A percentile compares a stretch with the other conserved stretches of the same genome.
Evolutionary conservation across 345 rosid genomes (phyloP).

Genomic region (Salix viminalis): DNA sequence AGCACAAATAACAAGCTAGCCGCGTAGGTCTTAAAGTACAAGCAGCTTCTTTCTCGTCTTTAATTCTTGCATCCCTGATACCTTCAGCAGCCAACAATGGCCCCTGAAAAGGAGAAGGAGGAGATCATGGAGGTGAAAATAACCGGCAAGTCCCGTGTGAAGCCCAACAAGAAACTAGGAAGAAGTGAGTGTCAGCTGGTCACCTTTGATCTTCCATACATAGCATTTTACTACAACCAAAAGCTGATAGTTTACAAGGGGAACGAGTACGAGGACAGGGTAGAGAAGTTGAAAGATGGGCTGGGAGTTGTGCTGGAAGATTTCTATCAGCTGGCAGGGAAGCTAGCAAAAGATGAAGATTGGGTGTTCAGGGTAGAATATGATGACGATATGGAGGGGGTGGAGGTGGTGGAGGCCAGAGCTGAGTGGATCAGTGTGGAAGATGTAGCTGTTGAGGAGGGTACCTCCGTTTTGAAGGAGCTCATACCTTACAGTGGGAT

Average conservation of each 20-base stretch:
- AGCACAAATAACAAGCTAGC: neutral
- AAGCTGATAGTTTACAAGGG: constrained; percentile 71
- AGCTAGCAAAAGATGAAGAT: constrained; percentile 71
- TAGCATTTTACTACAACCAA: constrained; percentile 84
- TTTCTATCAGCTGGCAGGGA: constrained; percentile 79
- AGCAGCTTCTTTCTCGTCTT: neutral
- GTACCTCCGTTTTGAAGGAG: constrained; percentile 48
- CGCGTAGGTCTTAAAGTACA: neutral
- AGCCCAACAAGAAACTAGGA: constrained; percentile 57
- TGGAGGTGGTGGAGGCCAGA: constrained; percentile 57
- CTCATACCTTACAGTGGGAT: constrained; percentile 64
- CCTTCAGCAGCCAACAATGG: constrained; percentile 15
- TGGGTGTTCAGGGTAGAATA: constrained; percentile 73
- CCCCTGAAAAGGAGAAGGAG: constrained; percentile 7
- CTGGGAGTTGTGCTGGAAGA: constrained; percentile 60
- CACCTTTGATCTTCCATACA: constrained; percentile 89
- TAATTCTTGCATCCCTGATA: neutral
- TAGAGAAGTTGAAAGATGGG: constrained; percentile 74
- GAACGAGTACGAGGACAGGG: constrained; percentile 35
- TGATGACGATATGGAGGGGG: constrained; percentile 75
- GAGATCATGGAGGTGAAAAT: constrained; percentile 37
- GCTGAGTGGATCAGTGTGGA: constrained; percentile 54
- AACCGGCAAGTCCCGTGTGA: constrained; percentile 45
- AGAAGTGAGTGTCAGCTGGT: constrained; percentile 60
- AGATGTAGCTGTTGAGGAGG: constrained; percentile 67